phyloP scores from a whole-genome alignment of 2,329 filamentous ascomycete species.

The Didymella pinodella region DNA sequence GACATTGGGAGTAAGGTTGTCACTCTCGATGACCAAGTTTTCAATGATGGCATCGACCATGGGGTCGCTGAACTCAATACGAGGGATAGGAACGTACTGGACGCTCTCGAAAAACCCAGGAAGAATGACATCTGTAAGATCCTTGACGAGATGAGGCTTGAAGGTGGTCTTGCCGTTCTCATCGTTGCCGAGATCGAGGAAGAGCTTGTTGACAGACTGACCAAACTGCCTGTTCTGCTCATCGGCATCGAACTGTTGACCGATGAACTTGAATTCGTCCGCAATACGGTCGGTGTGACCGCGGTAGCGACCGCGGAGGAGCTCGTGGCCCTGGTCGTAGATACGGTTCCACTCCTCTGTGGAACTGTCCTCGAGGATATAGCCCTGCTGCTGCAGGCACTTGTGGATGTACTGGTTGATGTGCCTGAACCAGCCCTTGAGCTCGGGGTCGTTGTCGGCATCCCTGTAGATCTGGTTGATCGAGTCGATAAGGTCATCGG shows the following conservation, averaged over 20 bases:
- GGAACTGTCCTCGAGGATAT: constrained; percentile 81
- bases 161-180: constrained; percentile 83
- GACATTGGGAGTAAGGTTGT: constrained; percentile 95
- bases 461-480: constrained; percentile 87
- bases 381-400: constrained; percentile 88
- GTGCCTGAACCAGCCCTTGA: constrained; percentile 87
- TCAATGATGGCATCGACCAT: constrained; percentile 89
- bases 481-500: constrained; percentile 83
- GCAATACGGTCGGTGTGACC: constrained; percentile 84
- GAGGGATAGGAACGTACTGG: constrained; percentile 89
- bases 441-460: constrained; percentile 84
- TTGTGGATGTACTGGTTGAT: constrained; percentile 80
- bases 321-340: constrained; percentile 83
- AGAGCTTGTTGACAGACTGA: constrained; percentile 79
- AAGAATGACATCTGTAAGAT: constrained; percentile 85
- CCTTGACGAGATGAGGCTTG: constrained; percentile 92
- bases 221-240: constrained; percentile 84
- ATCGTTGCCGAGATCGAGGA: constrained; percentile 89
- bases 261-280: constrained; percentile 90
- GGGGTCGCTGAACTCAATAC: constrained; percentile 89
- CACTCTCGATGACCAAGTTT: constrained; percentile 93
- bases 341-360: constrained; percentile 83
- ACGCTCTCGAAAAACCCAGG: constrained; percentile 83
- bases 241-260: constrained; percentile 87
- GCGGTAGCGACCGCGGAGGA: constrained; percentile 89